Percentiles rank a stretch among this genome's conserved stretches.
Evolutionary conservation across 163 green algal species (phyloP).

Genomic region (Prototheca wickerhamii): DNA sequence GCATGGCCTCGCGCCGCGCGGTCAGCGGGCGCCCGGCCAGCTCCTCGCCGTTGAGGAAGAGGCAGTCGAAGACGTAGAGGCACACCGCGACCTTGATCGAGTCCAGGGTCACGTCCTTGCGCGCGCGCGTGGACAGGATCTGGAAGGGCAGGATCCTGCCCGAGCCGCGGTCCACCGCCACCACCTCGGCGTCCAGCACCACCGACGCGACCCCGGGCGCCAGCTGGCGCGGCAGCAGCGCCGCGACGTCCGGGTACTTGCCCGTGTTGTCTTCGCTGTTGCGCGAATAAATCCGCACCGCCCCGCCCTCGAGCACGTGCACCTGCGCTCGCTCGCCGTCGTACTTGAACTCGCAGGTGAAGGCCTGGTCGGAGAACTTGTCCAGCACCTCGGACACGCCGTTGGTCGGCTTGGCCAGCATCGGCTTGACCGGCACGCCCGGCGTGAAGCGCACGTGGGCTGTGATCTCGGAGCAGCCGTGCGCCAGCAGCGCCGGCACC

Average conservation of each 20-base stretch:
- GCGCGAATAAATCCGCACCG: slow-evolving; percentile 59
- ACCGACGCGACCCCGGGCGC: slow-evolving; percentile 40
- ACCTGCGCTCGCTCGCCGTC: slow-evolving; percentile 92
- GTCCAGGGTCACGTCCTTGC: slow-evolving; percentile 82
- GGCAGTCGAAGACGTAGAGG: slow-evolving; percentile 93
- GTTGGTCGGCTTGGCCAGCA: slow-evolving; percentile 90
- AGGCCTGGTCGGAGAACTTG: slow-evolving; percentile 74
- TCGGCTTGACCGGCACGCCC: slow-evolving; percentile 83
- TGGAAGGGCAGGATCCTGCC: slow-evolving; percentile 92
- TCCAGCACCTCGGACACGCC: slow-evolving; percentile 79
- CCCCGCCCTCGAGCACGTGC: slow-evolving; percentile 48
- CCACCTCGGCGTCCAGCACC: slow-evolving; percentile 88
- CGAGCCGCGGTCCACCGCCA: slow-evolving; percentile 72
- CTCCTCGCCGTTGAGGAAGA: slow-evolving; percentile 84
- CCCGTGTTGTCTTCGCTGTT: slow-evolving; percentile 88
- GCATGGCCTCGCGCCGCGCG: slow-evolving; percentile 67
- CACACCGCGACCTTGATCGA: slow-evolving; percentile 86
- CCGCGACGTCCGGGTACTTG: slow-evolving; percentile 83
- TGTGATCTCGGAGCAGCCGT: slow-evolving; percentile 17
- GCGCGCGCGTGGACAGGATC: slow-evolving; percentile 74
- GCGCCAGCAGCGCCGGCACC: slow-evolving; percentile 71
- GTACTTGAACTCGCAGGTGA: slow-evolving; percentile 99
- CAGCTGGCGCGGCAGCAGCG: slow-evolving; percentile 48
- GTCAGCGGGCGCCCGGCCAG: slow-evolving; percentile 75
- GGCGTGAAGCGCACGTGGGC: slow-evolving; percentile 74